Base-by-base conservation (phyloP, 345 rosid genomes). In the Gossypium herbaceum region DNA sequence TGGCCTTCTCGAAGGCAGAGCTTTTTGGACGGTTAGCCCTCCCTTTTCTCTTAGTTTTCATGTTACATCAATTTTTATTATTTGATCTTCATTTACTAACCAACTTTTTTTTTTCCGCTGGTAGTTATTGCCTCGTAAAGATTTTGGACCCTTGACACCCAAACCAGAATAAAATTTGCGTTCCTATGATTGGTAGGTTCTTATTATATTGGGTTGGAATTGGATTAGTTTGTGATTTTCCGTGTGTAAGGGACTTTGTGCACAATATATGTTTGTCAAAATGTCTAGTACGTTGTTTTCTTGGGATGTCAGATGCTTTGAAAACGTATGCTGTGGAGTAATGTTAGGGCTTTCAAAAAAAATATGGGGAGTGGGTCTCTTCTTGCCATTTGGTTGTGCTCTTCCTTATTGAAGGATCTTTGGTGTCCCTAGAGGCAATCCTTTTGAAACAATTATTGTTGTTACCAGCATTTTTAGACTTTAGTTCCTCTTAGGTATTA, bases 1-100 rank as follows among this genome's bases (percentile, higher is more conserved):
- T 60, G 91, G 88, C 19, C 98, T 91, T 84, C 75, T 91, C 70
- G 81, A 86, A 74, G 94, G 88, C 75, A 87, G 78, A 84, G 78
- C 85, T 1, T 75, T 86, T 71, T 93, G 88, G 85, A 86, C 87
- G 90, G 97, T 93, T 79, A 81, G 76, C 72, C 34, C 68, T 12
- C 78, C 13, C 76, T 73, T 17, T 39, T 13, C 7, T 24, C 24
- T 11, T 43, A 5, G 41, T 34, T 34, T 4, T 34, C 7, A 5
- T 5, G 41, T 50, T 6, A 34, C 3, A 12, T 20, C 7, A 0
- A 2, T n/a, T 12, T 15, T 52, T 4, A 2, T 12, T 9, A 13
- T 73, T 29, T 17, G 56, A 15, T 2, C 22, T 51, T 34, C 41
- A 34, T 34, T 34, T 34, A 34, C 41, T 47, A 7, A 19, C 27